A percentile compares a stretch with the other conserved stretches of the same genome.
phyloP scores from a whole-genome alignment of 2,329 filamentous ascomycete genomes.

The Aphanoascus verrucosus region DNA sequence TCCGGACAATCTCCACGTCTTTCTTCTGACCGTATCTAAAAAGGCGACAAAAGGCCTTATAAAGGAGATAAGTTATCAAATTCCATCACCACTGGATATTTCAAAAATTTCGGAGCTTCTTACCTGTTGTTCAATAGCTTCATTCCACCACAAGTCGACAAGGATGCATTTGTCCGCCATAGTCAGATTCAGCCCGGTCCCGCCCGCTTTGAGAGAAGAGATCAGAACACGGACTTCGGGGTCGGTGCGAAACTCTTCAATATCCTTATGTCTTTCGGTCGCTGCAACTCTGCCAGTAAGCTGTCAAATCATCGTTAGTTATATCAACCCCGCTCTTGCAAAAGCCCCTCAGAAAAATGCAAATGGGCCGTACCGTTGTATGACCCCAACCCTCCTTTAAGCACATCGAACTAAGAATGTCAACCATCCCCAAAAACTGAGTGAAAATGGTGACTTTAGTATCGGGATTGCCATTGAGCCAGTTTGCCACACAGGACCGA shows the following conservation, averaged over 20 bases:
- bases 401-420: conserved; percentile 44
- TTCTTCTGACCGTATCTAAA: conserved; percentile 55
- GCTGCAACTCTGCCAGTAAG: conserved; percentile 43
- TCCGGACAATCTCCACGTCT: conserved; percentile 47
- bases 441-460: conserved; percentile 52
- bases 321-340: neutral
- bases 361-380: conserved; percentile 27
- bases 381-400: conserved; percentile 39
- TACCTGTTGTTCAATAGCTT: conserved; percentile 50
- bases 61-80: neutral
- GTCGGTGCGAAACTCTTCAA: conserved; percentile 39
- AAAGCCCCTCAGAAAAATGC: neutral
- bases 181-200: conserved; percentile 49
- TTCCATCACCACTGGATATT: neutral
- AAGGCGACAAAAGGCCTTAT: conserved; percentile 46
- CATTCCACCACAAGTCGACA: conserved; percentile 53
- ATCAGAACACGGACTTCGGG: conserved; percentile 40
- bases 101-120: neutral
- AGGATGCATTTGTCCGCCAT: conserved; percentile 50
- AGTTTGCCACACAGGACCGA: conserved; percentile 28
- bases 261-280: conserved; percentile 35
- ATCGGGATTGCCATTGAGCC: conserved; percentile 34
- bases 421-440: conserved; percentile 46
- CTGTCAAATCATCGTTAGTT: conserved; percentile 13
- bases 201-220: conserved; percentile 47